Evolutionary conservation across 305 asterid species (phyloP).

Genomic region (Rubia balearica): DNA sequence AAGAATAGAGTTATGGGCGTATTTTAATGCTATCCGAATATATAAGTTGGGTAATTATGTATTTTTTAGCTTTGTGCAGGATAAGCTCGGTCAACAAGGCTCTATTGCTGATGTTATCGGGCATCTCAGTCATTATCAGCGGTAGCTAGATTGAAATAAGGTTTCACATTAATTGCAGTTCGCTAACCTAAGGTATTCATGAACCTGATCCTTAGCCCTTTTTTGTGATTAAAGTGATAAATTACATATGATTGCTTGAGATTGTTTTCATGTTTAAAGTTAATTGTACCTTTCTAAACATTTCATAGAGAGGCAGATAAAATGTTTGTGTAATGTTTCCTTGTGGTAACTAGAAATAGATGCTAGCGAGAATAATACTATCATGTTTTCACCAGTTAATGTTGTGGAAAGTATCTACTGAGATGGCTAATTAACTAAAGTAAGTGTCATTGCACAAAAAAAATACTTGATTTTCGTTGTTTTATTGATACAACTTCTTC

Average conservation of each 20-base stretch:
- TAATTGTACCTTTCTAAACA: not conserved
- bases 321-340: not conserved
- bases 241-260: not conserved
- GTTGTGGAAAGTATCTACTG: not conserved
- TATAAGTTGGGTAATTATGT: too few species aligned
- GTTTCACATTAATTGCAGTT: conserved; percentile 49
- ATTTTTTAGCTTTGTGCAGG: too few species aligned
- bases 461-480: not conserved
- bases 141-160: conserved; percentile 15
- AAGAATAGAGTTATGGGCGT: too few species aligned
- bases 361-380: not conserved
- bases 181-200: conserved; percentile 68
- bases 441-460: not conserved
- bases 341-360: not conserved
- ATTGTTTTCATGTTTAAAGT: not conserved
- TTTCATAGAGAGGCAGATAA: not conserved
- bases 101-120: conserved; percentile 51
- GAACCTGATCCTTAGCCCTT: not conserved
- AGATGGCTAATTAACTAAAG: not conserved
- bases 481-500: conserved; percentile 61
- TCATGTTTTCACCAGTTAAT: not conserved
- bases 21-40: too few species aligned
- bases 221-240: not conserved
- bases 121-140: conserved; percentile 91
- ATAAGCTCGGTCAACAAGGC: too few species aligned